A percentile compares a stretch with the other conserved stretches of the same genome.
Conservation (phyloP, 1,139 yeast genomes). For the Scheffersomyces insectosa region DNA sequence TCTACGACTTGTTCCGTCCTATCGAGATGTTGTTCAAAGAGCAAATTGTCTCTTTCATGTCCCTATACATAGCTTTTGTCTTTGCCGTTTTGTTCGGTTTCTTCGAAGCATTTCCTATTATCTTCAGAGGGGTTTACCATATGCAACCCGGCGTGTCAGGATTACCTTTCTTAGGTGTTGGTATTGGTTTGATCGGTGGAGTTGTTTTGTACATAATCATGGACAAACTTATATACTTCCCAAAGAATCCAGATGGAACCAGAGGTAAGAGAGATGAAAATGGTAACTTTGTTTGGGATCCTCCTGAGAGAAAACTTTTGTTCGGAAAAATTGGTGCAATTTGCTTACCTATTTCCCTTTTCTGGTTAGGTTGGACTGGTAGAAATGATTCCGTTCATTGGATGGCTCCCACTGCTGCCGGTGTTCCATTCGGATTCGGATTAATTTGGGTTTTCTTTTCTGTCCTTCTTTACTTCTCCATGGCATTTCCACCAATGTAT, state of each 20-base stretch:
- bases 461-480: slow-evolving; percentile 67
- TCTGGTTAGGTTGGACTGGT: slow-evolving; percentile 85
- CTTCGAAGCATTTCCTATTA: slow-evolving; percentile 76
- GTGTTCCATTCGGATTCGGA: slow-evolving; percentile 76
- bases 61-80: slow-evolving; percentile 67
- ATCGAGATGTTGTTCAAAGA: slow-evolving; percentile 64
- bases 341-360: slow-evolving; percentile 64
- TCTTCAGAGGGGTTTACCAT: slow-evolving; percentile 60
- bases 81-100: slow-evolving; percentile 77
- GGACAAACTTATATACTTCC: slow-evolving; percentile 52
- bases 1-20: slow-evolving; percentile 59
- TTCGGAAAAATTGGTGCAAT: slow-evolving; percentile 61
- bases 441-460: slow-evolving; percentile 72
- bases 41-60: slow-evolving; percentile 68
- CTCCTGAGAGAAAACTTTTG: slow-evolving; percentile 39
- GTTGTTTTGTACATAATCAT: slow-evolving; percentile 48
- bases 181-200: slow-evolving; percentile 61
- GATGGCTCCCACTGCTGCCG: slow-evolving; percentile 78
- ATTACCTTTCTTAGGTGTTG: slow-evolving; percentile 68
- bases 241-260: slow-evolving; percentile 63
- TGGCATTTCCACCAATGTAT: slow-evolving; percentile 71
- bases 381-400: slow-evolving; percentile 60
- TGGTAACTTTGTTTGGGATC: slow-evolving; percentile 48
- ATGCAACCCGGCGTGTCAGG: slow-evolving; percentile 66
- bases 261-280: slow-evolving; percentile 56